Base-by-base conservation (phyloP, 192 early-diverging fungal species). In the Entomortierella chlamydospora region DNA sequence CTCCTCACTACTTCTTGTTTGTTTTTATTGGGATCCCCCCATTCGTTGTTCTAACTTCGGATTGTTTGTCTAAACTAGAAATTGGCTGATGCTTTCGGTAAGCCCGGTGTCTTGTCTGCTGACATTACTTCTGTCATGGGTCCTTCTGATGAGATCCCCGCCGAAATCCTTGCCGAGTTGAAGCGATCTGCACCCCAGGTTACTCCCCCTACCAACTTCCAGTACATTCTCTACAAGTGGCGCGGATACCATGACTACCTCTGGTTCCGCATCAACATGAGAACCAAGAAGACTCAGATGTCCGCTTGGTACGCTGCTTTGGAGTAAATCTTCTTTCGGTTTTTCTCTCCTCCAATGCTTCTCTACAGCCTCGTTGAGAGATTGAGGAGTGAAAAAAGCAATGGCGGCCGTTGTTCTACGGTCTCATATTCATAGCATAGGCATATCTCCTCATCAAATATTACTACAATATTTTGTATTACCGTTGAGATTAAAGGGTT, bases 201-300 rank as follows among this genome's bases (percentile, higher is more conserved):
- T 18, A 50, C 56, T 10, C 57, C 68, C 20, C 57, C 57, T 17
- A 58, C 55, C 43, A 59, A 58, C 49, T 70, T 61, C 50, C 18
- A 42, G 12, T 70, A 70, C 33, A 3, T 51, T 29, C 31, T 70
- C 15, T 70, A 70, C 68, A 60, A 70, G 58, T 70, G 68, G 68
- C 68, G 68, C n/a, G 68, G 68, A 37, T 59, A 53, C 68, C 68
- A 70, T 28, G 68, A 70, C 26, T 70, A 52, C 37, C 33, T 70
- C 50, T 70, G 68, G 68, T 61, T 70, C 58, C 57, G 68, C 28
- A 52, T 70, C 50, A 59, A 70, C 50, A 10, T 28, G 22, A 47
- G 25, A 20, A 69, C 7, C 28, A 51, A 58, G 20, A 51, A 10
- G 5, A 57, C 60, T n/a, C 23, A 17, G 4, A 53, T 28, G n/a